Evolutionary conservation across 2,329 filamentous ascomycete species (phyloP).

Genomic region (Aspergillus amoenus): DNA sequence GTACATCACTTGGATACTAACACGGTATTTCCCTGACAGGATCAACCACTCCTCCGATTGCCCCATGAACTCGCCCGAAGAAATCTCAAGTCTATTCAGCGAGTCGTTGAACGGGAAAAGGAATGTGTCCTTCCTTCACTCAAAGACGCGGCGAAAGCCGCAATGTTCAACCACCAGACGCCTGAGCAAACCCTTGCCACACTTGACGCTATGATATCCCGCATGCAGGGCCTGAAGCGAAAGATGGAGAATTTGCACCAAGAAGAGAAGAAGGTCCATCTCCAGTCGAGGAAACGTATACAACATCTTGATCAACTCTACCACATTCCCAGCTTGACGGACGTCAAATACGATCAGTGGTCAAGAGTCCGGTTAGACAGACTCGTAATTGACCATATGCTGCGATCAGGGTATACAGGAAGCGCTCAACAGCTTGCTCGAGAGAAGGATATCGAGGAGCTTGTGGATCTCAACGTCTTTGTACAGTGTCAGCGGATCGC

Average conservation of each 20-base stretch:
- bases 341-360: slow-evolving; percentile 94
- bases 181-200: slow-evolving; percentile 73
- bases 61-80: slow-evolving; percentile 90
- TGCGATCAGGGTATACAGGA: slow-evolving; percentile 77
- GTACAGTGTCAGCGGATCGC: slow-evolving; percentile 77
- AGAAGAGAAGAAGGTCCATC: slow-evolving; percentile 76
- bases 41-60: slow-evolving; percentile 89
- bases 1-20: slow-evolving; percentile 6
- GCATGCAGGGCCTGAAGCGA: slow-evolving; percentile 82
- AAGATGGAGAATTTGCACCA: slow-evolving; percentile 76
- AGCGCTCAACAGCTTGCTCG: slow-evolving; percentile 73
- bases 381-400: slow-evolving; percentile 86
- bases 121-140: slow-evolving; percentile 50
- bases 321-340: slow-evolving; percentile 74
- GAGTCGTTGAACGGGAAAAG: slow-evolving; percentile 48
- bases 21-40: slow-evolving; percentile 50
- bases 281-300: slow-evolving; percentile 73
- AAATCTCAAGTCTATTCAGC: slow-evolving; percentile 78
- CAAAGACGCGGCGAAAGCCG: slow-evolving; percentile 58
- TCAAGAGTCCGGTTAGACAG: slow-evolving; percentile 77
- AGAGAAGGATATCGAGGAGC: slow-evolving; percentile 72
- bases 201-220: slow-evolving; percentile 79
- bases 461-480: slow-evolving; percentile 90
- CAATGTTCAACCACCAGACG: slow-evolving; percentile 61
- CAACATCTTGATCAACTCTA: slow-evolving; percentile 80